Evolutionary conservation across 768 basidiomycete genomes (phyloP), one percentile per base, ranked within the genome.

Genomic region (Suillus clintonianus): DNA sequence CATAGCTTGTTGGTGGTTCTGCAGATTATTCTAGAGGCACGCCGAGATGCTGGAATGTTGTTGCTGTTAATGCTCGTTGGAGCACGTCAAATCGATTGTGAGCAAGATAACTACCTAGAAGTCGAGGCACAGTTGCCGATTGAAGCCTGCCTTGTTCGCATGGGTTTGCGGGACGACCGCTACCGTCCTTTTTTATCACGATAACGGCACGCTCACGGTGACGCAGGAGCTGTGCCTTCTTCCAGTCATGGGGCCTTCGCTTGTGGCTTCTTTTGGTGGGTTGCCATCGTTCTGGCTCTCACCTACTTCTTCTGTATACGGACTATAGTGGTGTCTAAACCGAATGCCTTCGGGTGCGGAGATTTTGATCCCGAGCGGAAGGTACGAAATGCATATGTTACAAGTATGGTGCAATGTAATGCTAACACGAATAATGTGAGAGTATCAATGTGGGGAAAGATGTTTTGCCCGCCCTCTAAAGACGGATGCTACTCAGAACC

Each of bases 391-490:
- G 67, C 36, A 42, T 65, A 63, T 64, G 65, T 62, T 73, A 73
- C 71, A 73, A 65, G 66, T 73, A 73, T 69, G 65, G 67, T 68
- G 68, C 67, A 64, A 70, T 69, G 34, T 30, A 59, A 62, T 68
- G 74, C 54, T 65, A 62, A 65, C 60, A 47, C 37, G 55, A 59
- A 57, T 39, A 5, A 48, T 59, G 22, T 43, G 65, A 50, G 60
- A 50, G 56, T 59, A 62, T 37, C 41, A 42, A 57, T 47, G 5
- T 15, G 22, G 34, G 19, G n/a, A 22, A 42, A 24, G 43, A 19
- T 41, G 17, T 57, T 41, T 57, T 30, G 36, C 27, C 43, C 37
- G 37, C 43, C 36, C 43, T 22, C 47, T 27, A 22, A 34, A 41
- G 39, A 22, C 34, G 37, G 27, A 45, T 34, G 36, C n/a, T 32